Conservation (phyloP, 805 yeast species). For the Candida ficus region DNA sequence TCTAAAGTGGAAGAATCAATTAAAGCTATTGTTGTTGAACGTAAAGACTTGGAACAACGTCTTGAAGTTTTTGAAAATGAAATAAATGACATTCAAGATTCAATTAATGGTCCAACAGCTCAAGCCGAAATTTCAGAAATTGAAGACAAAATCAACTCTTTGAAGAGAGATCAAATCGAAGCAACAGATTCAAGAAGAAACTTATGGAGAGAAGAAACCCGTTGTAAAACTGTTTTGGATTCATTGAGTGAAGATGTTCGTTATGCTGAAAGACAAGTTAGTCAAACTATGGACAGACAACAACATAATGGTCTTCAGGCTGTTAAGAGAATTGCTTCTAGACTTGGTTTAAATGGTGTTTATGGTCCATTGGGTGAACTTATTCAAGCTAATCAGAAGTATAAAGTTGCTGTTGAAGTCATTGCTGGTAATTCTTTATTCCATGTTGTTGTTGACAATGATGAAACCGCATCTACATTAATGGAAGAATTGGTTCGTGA, state of each 20-base stretch:
- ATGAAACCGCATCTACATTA: conserved; percentile 71
- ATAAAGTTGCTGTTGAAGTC: conserved; percentile 81
- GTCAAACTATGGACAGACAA: conserved; percentile 71
- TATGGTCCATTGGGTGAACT: conserved; percentile 85
- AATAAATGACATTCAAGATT: conserved; percentile 29
- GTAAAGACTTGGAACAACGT: conserved; percentile 15
- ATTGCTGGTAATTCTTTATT: conserved; percentile 84
- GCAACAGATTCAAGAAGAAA: conserved; percentile 63
- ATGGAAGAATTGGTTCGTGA: conserved; percentile 71
- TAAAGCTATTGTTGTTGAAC: too few species aligned
- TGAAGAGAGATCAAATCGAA: conserved; percentile 37
- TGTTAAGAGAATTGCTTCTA: conserved; percentile 56
- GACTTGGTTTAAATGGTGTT: conserved; percentile 57
- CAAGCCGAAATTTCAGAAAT: conserved; percentile 29
- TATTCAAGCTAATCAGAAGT: conserved; percentile 74
- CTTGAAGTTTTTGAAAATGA: conserved; percentile 26
- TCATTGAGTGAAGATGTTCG: conserved; percentile 51
- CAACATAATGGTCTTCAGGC: conserved; percentile 65
- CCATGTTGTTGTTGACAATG: conserved; percentile 85
- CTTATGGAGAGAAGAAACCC: conserved; percentile 77
- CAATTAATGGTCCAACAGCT: conserved; percentile 32
- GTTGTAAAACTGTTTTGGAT: conserved; percentile 49
- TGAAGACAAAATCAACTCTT: conserved; percentile 22
- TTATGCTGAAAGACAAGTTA: conserved; percentile 53
- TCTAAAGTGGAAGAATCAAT: too few species aligned